phyloP scores from a whole-genome alignment of 371 early-diverging fungal genomes.

The Batrachochytrium dendrobatidis region DNA sequence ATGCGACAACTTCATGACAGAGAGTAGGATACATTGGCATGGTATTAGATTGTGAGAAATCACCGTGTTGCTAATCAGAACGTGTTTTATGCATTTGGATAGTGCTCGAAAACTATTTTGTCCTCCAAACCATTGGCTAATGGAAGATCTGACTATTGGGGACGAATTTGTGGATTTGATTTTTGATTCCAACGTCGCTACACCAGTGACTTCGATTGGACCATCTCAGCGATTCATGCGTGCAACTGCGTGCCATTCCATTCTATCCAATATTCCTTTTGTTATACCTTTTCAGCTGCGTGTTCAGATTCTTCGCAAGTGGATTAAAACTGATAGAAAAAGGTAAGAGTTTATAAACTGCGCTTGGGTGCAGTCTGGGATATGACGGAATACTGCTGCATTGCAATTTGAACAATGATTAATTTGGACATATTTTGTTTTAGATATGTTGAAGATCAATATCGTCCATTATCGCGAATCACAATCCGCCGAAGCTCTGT shows the following conservation, averaged over 20 bases:
- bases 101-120: constrained; percentile 64
- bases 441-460: too few relatives aligned
- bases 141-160: constrained; percentile 50
- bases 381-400: too few relatives aligned
- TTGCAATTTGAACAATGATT: too few relatives aligned
- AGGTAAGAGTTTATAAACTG: too few relatives aligned
- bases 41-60: constrained; percentile 3
- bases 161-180: constrained; percentile 53
- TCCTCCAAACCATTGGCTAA: constrained; percentile 67
- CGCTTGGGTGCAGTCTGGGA: too few relatives aligned
- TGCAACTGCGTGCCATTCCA: constrained; percentile 54
- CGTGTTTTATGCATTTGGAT: constrained; percentile 2
- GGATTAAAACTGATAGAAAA: constrained; percentile 59
- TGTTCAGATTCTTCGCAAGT: constrained; percentile 74
- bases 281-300: constrained; percentile 84
- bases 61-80: constrained; percentile 2
- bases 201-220: constrained; percentile 8
- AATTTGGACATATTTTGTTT: too few relatives aligned
- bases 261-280: constrained; percentile 81
- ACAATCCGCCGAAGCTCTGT: constrained; percentile 66
- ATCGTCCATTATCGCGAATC: constrained; percentile 34
- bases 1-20: constrained; percentile 72
- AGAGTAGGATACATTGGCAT: constrained; percentile 45
- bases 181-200: constrained; percentile 47
- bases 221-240: background rate